Evolutionary conservation across 768 basidiomycete species (phyloP).

Genomic region (Calocybe cyanea): DNA sequence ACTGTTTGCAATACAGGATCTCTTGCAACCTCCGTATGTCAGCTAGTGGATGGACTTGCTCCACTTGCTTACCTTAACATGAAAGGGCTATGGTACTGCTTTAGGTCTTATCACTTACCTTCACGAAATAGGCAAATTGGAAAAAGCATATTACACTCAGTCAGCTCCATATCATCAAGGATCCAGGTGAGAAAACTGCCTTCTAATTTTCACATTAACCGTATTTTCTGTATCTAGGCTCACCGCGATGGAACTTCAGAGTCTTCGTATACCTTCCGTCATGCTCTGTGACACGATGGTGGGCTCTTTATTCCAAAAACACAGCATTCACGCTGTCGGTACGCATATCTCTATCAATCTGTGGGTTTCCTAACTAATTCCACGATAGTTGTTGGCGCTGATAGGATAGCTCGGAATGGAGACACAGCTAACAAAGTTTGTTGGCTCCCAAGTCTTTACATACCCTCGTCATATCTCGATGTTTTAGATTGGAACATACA

Average conservation of each 20-base stretch:
- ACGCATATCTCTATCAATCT: conserved; percentile 20
- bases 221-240: conserved; percentile 42
- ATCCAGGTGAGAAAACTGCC: conserved; percentile 46
- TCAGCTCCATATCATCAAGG: conserved; percentile 95
- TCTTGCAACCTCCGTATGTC: conserved; percentile 83
- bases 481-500: conserved; percentile 84
- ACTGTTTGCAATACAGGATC: conserved; percentile 99
- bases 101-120: conserved; percentile 91
- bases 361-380: not conserved
- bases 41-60: not conserved
- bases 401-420: conserved; percentile 87
- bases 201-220: not conserved
- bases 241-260: conserved; percentile 86
- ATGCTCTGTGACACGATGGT: conserved; percentile 99
- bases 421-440: conserved; percentile 92
- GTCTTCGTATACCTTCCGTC: conserved; percentile 76
- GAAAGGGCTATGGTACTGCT: conserved; percentile 94
- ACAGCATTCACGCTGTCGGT: conserved; percentile 81
- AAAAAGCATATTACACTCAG: conserved; percentile 88
- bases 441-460: not conserved
- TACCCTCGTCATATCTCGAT: conserved; percentile 15
- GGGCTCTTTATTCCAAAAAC: conserved; percentile 88
- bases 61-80: conserved; percentile 1
- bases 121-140: conserved; percentile 71
- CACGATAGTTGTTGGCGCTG: conserved; percentile 75